Conservation (phyloP, 2,329 filamentous ascomycete species). For the Epichloe amarillans region DNA sequence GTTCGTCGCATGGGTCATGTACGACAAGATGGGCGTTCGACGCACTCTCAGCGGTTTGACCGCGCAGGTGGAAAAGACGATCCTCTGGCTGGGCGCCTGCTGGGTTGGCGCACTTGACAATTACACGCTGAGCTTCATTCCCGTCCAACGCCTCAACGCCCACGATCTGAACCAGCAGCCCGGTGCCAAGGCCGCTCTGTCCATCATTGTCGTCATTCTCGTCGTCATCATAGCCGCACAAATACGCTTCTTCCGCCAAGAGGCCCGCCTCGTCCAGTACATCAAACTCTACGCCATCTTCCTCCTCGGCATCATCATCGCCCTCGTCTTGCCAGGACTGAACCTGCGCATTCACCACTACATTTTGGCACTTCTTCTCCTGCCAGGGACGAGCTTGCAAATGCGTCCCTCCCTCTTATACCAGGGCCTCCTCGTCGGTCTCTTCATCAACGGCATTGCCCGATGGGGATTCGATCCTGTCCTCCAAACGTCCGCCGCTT, state of each 20-base stretch:
- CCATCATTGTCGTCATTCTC: slow-evolving; percentile 62
- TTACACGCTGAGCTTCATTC: slow-evolving; percentile 89
- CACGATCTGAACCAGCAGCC: slow-evolving; percentile 84
- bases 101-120: slow-evolving; percentile 91
- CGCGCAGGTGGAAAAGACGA: slow-evolving; percentile 77
- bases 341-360: slow-evolving; percentile 91
- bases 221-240: slow-evolving; percentile 58
- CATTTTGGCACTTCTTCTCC: slow-evolving; percentile 71
- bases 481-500: slow-evolving; percentile 62
- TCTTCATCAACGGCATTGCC: slow-evolving; percentile 89
- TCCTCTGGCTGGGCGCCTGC: slow-evolving; percentile 79
- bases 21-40: slow-evolving; percentile 64
- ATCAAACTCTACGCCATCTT: slow-evolving; percentile 66
- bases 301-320: slow-evolving; percentile 50
- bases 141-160: slow-evolving; percentile 79
- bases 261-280: slow-evolving; percentile 66
- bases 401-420: slow-evolving; percentile 75
- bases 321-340: slow-evolving; percentile 60
- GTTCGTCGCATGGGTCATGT: slow-evolving; percentile 80
- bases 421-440: slow-evolving; percentile 76
- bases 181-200: slow-evolving; percentile 70
- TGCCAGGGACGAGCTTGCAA: slow-evolving; percentile 81
- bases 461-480: slow-evolving; percentile 89
- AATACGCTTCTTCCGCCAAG: slow-evolving; percentile 73
- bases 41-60: slow-evolving; percentile 59